Evolutionary conservation across 805 yeast genomes (phyloP).

Genomic region (Starmera dryadoides): DNA sequence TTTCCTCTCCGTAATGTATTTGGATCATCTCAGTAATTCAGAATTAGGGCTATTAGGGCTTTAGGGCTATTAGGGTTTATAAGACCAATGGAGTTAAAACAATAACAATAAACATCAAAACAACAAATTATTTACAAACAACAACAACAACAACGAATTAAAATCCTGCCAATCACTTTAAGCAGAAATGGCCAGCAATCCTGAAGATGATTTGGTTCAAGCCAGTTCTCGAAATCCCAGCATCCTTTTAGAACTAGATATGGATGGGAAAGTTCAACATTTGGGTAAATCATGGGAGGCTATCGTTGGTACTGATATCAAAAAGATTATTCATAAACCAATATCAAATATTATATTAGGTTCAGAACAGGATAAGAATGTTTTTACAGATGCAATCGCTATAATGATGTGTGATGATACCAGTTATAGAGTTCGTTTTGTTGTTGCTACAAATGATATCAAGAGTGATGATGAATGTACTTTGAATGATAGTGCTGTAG

Average conservation of each 20-base stretch:
- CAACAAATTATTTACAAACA: neutral
- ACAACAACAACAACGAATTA: neutral
- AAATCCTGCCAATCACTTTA: neutral
- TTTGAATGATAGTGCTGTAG: constrained; percentile 6
- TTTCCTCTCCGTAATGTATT: too few species aligned
- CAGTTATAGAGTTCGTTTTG: constrained; percentile 70
- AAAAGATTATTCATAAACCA: constrained; percentile 47
- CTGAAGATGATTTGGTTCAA: constrained; percentile 42
- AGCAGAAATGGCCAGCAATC: neutral
- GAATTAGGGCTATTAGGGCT: too few species aligned
- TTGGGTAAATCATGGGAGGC: constrained; percentile 72
- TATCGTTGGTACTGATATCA: constrained; percentile 60
- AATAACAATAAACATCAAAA: neutral
- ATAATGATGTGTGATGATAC: constrained; percentile 68
- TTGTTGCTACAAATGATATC: constrained; percentile 35
- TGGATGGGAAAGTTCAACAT: constrained; percentile 72
- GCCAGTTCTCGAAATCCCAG: constrained; percentile 70
- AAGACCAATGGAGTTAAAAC: too few species aligned
- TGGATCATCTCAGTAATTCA: too few species aligned
- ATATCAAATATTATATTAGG: constrained; percentile 64
- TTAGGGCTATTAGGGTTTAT: too few species aligned
- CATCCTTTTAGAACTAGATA: constrained; percentile 75
- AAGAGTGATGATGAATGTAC: constrained; percentile 18
- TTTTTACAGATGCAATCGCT: constrained; percentile 63
- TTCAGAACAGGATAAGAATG: constrained; percentile 50